Percentiles rank a stretch among this genome's conserved stretches.
Evolutionary conservation across 2,329 filamentous ascomycete species (phyloP).

Genomic region (Aureobasidium mangrovei): DNA sequence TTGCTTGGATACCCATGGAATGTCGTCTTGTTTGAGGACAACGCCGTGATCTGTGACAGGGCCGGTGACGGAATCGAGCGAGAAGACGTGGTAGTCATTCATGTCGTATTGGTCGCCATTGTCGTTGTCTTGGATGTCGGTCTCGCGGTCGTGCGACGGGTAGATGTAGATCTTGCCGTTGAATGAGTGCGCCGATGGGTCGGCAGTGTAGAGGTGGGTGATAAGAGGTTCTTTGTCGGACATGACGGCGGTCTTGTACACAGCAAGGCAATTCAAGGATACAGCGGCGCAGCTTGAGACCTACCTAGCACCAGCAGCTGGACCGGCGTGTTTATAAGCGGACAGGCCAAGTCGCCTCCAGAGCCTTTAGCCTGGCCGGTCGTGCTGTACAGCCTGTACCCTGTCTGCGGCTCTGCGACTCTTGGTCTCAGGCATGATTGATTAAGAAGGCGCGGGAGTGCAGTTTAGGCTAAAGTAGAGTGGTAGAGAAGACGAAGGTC

Average conservation of each 20-base stretch:
- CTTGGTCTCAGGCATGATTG: neutral
- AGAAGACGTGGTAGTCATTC: conserved; percentile 75
- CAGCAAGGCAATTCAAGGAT: neutral
- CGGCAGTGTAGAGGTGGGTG: conserved; percentile 67
- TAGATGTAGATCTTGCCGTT: conserved; percentile 69
- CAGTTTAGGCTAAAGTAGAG: conserved; percentile 2
- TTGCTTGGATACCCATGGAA: conserved; percentile 72
- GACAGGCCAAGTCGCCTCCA: neutral
- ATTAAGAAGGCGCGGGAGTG: neutral
- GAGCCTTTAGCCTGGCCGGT: neutral
- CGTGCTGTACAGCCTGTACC: conserved; percentile 1
- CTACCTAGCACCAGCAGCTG: neutral
- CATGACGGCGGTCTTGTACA: neutral
- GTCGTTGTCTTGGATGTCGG: conserved; percentile 67
- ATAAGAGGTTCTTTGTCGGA: conserved; percentile 40
- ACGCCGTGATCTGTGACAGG: conserved; percentile 65
- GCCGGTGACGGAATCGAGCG: conserved; percentile 46
- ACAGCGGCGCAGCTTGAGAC: neutral
- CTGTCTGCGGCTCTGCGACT: neutral
- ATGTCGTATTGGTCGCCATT: conserved; percentile 83
- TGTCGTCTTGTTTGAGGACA: conserved; percentile 53
- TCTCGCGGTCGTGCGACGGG: conserved; percentile 71
- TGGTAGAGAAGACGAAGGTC: neutral
- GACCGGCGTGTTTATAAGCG: conserved; percentile 2
- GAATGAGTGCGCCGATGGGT: conserved; percentile 74